Percentiles rank a stretch among this genome's conserved stretches.
Conservation (phyloP, 2,329 filamentous ascomycete genomes). For the Diaporthe sp. region DNA sequence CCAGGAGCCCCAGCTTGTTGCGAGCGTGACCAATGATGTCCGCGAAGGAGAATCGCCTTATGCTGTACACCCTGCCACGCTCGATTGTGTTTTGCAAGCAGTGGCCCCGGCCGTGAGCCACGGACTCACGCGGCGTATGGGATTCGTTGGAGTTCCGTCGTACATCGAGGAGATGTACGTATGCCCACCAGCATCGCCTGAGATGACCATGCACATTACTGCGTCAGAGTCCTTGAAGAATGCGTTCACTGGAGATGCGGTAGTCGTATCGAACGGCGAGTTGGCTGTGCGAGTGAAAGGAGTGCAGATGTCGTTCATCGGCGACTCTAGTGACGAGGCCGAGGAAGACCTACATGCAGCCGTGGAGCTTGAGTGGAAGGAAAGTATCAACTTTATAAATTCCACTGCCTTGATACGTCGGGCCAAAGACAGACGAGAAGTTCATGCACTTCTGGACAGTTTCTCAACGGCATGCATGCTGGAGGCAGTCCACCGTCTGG, state of each 20-base stretch:
- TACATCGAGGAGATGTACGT: slow-evolving; percentile 41
- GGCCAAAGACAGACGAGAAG: background rate
- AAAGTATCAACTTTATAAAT: background rate
- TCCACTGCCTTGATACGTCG: background rate
- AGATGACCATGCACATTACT: background rate
- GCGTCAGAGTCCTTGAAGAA: background rate
- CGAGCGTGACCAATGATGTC: background rate
- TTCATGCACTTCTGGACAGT: background rate
- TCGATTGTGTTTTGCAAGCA: background rate
- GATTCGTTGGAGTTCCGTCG: slow-evolving; percentile 40
- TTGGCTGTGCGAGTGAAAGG: background rate
- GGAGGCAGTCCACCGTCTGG: background rate
- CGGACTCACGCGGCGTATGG: background rate
- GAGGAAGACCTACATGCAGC: slow-evolving; percentile 10
- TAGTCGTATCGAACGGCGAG: background rate
- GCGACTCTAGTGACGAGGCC: background rate
- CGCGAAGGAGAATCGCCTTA: background rate
- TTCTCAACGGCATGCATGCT: background rate
- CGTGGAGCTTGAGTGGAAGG: slow-evolving; percentile 8
- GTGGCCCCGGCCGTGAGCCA: background rate
- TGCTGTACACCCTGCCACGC: slow-evolving; percentile 9
- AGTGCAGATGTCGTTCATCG: background rate
- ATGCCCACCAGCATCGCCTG: background rate
- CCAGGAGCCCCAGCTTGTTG: background rate
- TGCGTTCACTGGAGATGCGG: background rate